Conservation (phyloP, 306 rosid species). For the Lathyrus oleraceus region DNA sequence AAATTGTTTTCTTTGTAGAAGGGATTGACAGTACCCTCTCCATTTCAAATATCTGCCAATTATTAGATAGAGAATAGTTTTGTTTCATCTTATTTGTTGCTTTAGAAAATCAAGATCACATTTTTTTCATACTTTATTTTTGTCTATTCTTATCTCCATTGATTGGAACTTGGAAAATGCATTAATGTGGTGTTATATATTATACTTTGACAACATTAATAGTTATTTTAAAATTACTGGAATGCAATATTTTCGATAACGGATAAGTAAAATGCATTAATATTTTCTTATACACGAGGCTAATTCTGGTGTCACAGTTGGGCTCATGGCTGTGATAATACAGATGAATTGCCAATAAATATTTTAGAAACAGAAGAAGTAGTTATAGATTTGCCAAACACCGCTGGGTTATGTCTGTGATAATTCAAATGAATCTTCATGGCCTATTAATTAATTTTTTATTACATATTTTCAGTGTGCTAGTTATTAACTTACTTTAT, state of each 20-base stretch:
- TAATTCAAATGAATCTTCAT: slow-evolving; percentile 18
- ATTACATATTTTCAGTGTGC: slow-evolving; percentile 2
- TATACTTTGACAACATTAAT: slow-evolving; percentile 7
- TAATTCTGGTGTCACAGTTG: background rate
- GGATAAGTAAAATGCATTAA: background rate
- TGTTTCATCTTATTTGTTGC: background rate
- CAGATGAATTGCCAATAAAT: background rate
- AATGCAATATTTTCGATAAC: background rate
- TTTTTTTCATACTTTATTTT: background rate
- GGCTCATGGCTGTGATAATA: background rate
- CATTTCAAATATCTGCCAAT: background rate
- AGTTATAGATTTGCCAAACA: background rate
- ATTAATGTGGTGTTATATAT: slow-evolving; percentile 2
- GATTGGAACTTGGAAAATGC: slow-evolving; percentile 4
- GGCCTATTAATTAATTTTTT: background rate
- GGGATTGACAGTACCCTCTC: background rate
- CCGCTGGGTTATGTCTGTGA: background rate
- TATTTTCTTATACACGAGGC: background rate
- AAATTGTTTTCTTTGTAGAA: slow-evolving; percentile 22
- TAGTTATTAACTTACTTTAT: background rate
- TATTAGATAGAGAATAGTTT: slow-evolving; percentile 4
- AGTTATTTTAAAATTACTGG: slow-evolving; percentile 6
- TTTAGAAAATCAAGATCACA: background rate
- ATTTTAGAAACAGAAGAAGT: slow-evolving; percentile 14
- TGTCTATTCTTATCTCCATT: background rate